Conservation (phyloP, 306 rosid genomes). For the Datisca glomerata region DNA sequence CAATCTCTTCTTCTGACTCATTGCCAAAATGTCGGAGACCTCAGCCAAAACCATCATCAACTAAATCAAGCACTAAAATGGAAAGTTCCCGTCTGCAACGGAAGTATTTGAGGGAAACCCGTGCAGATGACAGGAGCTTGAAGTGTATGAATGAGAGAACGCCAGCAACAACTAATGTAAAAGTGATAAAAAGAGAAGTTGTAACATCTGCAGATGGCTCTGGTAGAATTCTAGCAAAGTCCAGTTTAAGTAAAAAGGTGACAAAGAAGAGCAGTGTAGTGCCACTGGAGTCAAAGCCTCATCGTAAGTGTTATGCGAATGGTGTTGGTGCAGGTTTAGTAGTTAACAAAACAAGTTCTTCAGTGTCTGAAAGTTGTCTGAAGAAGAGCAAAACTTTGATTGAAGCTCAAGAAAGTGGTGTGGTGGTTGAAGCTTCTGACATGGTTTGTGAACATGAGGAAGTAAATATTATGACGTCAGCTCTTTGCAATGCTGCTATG, state of each 20-base stretch:
- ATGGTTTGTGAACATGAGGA: slow-evolving; percentile 42
- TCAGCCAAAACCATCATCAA: slow-evolving; percentile 30
- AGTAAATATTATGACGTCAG: slow-evolving; percentile 21
- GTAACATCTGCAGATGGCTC: slow-evolving; percentile 38
- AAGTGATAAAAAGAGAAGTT: slow-evolving; percentile 40
- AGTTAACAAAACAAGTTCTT: slow-evolving; percentile 44
- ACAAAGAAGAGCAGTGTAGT: slow-evolving; percentile 89
- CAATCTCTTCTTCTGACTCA: too few relatives aligned
- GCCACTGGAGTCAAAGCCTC: slow-evolving; percentile 86
- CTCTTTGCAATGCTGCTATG: too few relatives aligned
- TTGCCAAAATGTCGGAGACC: slow-evolving; percentile 46
- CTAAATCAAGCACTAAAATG: slow-evolving; percentile 31
- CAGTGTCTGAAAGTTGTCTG: slow-evolving; percentile 34
- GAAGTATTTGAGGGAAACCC: slow-evolving; percentile 51
- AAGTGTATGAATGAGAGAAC: slow-evolving; percentile 47
- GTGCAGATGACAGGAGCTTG: slow-evolving; percentile 22
- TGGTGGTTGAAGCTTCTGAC: slow-evolving; percentile 38
- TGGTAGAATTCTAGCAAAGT: slow-evolving; percentile 38
- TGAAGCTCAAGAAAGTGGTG: slow-evolving; percentile 39
- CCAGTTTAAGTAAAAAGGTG: slow-evolving; percentile 40
- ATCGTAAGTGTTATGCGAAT: slow-evolving; percentile 72
- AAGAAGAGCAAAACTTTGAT: slow-evolving; percentile 26
- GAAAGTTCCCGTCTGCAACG: slow-evolving; percentile 44
- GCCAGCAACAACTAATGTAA: slow-evolving; percentile 37
- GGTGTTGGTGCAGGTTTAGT: slow-evolving; percentile 28